Evolutionary conservation across 257 asterid genomes (phyloP).

Genomic region (Asclepias syriaca): DNA sequence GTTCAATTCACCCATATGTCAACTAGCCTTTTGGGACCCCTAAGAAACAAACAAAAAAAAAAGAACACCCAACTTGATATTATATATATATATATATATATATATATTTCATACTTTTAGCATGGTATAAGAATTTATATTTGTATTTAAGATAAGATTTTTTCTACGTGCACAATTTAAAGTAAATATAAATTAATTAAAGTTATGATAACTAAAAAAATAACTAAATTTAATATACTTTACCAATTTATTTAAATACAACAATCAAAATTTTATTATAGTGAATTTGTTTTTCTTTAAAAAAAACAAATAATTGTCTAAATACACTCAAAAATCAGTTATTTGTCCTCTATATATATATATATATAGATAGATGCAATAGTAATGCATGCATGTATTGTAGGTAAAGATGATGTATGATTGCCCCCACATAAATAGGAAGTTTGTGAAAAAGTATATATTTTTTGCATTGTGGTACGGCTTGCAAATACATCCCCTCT

Average conservation of each 20-base stretch:
- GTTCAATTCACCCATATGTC: slow-evolving; percentile 3
- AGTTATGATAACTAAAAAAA: too few species aligned
- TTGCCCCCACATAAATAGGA: slow-evolving; percentile 5
- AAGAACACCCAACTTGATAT: slow-evolving; percentile 4
- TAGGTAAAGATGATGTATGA: not conserved
- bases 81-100: not conserved
- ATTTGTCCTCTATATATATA: not conserved
- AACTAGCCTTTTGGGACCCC: slow-evolving; percentile 5
- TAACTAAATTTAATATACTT: too few species aligned
- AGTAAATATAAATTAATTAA: too few species aligned
- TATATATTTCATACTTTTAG: too few species aligned
- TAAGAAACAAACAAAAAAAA: not conserved
- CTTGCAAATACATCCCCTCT: slow-evolving; percentile 12
- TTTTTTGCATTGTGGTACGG: not conserved
- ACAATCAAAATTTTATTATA: too few species aligned
- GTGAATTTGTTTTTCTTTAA: too few species aligned
- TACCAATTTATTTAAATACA: too few species aligned
- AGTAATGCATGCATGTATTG: not conserved
- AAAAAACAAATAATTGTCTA: too few species aligned
- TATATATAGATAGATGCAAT: not conserved
- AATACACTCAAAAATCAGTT: too few species aligned
- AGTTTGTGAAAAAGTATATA: not conserved
- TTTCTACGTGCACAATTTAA: too few species aligned
- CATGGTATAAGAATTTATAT: too few species aligned
- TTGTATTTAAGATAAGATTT: too few species aligned